Percentiles rank a stretch among this genome's conserved stretches.
Conservation (phyloP, 495 filamentous ascomycete species). For the Aspergillus carlsbadensis region DNA sequence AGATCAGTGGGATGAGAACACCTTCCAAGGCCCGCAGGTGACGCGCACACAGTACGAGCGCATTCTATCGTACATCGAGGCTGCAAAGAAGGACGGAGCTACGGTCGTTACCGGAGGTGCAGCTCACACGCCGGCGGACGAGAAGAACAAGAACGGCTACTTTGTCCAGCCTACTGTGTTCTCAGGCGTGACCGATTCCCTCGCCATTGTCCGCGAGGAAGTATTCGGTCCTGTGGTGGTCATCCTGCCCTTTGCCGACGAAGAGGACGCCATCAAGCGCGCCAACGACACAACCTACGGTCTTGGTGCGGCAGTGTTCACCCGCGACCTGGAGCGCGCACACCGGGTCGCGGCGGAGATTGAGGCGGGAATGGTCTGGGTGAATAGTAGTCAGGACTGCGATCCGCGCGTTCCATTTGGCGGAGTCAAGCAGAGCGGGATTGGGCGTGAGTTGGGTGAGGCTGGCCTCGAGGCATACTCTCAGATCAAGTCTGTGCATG, state of each 20-base stretch:
- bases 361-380: slow-evolving; percentile 95
- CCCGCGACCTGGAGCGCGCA: slow-evolving; percentile 70
- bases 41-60: slow-evolving; percentile 81
- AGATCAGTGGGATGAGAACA: slow-evolving; percentile 76
- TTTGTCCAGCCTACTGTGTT: slow-evolving; percentile 75
- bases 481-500: slow-evolving; percentile 75
- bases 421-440: slow-evolving; percentile 92
- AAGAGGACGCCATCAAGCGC: slow-evolving; percentile 76
- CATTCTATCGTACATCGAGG: slow-evolving; percentile 73
- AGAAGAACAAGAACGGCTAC: slow-evolving; percentile 52
- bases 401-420: slow-evolving; percentile 80
- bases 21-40: slow-evolving; percentile 85
- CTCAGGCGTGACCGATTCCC: slow-evolving; percentile 63
- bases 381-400: slow-evolving; percentile 78
- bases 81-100: slow-evolving; percentile 79
- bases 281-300: slow-evolving; percentile 90
- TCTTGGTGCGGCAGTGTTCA: slow-evolving; percentile 84
- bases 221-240: slow-evolving; percentile 90
- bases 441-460: slow-evolving; percentile 85
- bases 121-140: slow-evolving; percentile 57
- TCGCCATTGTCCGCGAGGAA: slow-evolving; percentile 69
- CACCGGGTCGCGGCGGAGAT: slow-evolving; percentile 82
- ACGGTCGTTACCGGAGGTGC: slow-evolving; percentile 71
- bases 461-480: slow-evolving; percentile 76
- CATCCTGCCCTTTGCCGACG: slow-evolving; percentile 73